Evolutionary conservation across 2,329 filamentous ascomycete genomes (phyloP).

Genomic region (Xylaria sp.): DNA sequence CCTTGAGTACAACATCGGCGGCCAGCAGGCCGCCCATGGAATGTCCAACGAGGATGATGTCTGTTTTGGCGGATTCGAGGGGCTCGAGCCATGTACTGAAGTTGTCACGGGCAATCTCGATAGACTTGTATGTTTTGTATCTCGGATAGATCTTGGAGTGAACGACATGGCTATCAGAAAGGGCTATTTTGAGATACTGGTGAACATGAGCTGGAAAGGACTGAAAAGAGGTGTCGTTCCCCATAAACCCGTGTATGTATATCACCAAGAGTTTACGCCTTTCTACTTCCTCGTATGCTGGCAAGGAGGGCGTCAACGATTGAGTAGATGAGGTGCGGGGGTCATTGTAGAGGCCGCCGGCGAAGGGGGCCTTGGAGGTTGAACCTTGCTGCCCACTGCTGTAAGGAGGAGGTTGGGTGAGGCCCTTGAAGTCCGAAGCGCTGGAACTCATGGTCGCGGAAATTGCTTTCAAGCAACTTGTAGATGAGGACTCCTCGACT

Average conservation of each 20-base stretch:
- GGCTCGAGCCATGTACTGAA: constrained; percentile 84
- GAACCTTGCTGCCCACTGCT: constrained; percentile 5
- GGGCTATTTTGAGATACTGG: constrained; percentile 67
- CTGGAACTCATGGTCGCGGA: constrained; percentile 15
- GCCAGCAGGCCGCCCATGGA: constrained; percentile 88
- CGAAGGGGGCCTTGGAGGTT: constrained; percentile 26
- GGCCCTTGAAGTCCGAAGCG: constrained; percentile 19
- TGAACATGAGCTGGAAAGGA: constrained; percentile 90
- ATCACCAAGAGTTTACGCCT: constrained; percentile 72
- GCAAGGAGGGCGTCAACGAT: constrained; percentile 43
- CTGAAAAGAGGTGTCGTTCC: constrained; percentile 83
- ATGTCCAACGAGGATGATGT: constrained; percentile 84
- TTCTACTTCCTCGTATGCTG: constrained; percentile 38
- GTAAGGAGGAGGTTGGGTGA: not conserved
- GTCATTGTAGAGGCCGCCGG: constrained; percentile 42
- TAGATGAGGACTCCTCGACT: no score
- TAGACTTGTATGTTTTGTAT: constrained; percentile 76
- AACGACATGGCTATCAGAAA: constrained; percentile 76
- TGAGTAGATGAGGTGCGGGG: constrained; percentile 56
- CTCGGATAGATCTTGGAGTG: constrained; percentile 86
- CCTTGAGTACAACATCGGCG: constrained; percentile 76
- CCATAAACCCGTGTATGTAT: constrained; percentile 91
- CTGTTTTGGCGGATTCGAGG: constrained; percentile 74
- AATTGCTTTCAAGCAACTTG: not conserved
- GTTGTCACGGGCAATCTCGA: constrained; percentile 77